A percentile compares a stretch with the other conserved stretches of the same genome.
Conservation (phyloP, 1,139 yeast species). For the Scheffersomyces titani region DNA sequence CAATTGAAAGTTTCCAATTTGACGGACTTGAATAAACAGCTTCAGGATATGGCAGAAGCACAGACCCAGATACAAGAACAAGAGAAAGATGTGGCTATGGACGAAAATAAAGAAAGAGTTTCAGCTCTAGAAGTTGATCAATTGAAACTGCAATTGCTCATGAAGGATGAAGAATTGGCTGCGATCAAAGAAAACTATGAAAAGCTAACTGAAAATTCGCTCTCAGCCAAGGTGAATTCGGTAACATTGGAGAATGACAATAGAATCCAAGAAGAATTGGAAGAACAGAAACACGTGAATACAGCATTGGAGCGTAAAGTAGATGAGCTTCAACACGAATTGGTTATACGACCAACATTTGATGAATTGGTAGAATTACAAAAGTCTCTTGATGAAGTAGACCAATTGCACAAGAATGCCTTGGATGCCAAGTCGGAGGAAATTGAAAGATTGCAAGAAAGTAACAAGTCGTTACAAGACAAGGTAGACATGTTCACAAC, state of each 20-base stretch:
- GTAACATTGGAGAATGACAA: constrained; percentile 13
- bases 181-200: neutral
- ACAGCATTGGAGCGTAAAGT: constrained; percentile 13
- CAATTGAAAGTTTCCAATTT: neutral
- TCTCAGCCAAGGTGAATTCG: constrained; percentile 10
- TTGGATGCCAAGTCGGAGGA: constrained; percentile 30
- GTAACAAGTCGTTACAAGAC: constrained; percentile 17
- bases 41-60: neutral
- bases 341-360: constrained; percentile 23
- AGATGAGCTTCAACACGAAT: constrained; percentile 26
- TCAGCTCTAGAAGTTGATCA: neutral
- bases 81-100: neutral
- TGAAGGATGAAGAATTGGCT: constrained; percentile 12
- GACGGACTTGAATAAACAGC: neutral
- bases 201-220: constrained; percentile 13
- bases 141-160: neutral
- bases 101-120: neutral
- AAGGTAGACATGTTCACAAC: constrained; percentile 18
- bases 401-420: constrained; percentile 31
- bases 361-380: constrained; percentile 27
- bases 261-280: constrained; percentile 2
- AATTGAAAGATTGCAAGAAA: constrained; percentile 21
- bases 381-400: constrained; percentile 22
- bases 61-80: neutral
- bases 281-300: neutral